Percentiles rank a stretch among this genome's conserved stretches.
Conservation (phyloP, 2,329 filamentous ascomycete species). For the Penicillium aurantiogriseum region DNA sequence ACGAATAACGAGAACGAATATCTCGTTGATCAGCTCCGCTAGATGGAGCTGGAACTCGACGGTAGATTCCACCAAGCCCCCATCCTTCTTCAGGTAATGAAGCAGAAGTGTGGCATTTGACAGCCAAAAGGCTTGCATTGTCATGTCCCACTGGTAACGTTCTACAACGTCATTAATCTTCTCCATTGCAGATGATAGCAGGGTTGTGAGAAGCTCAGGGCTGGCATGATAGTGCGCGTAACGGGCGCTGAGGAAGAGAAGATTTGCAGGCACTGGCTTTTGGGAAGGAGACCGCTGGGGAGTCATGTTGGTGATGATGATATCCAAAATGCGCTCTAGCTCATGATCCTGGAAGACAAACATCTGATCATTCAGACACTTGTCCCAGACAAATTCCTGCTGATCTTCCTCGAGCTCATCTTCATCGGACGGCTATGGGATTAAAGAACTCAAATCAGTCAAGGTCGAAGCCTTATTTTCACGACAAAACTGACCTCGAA, state of each 20-base stretch:
- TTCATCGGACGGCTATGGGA: conserved; percentile 63
- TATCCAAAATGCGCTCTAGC: conserved; percentile 85
- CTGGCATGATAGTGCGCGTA: conserved; percentile 97
- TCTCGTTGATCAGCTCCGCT: conserved; percentile 93
- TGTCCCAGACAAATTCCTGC: conserved; percentile 93
- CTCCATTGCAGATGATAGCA: conserved; percentile 84
- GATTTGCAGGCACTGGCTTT: conserved; percentile 95
- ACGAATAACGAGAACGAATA: conserved; percentile 94
- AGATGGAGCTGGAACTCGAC: conserved; percentile 89
- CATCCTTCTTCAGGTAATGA: conserved; percentile 95
- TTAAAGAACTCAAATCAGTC: not conserved
- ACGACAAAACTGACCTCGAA: conserved; percentile 65
- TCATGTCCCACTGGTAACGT: conserved; percentile 98
- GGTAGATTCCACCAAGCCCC: conserved; percentile 75
- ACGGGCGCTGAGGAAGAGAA: conserved; percentile 90
- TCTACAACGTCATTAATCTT: conserved; percentile 98
- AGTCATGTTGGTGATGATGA: conserved; percentile 97
- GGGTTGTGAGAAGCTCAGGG: conserved; percentile 73
- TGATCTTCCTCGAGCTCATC: conserved; percentile 85
- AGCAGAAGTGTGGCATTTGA: conserved; percentile 94
- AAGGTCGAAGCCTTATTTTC: not conserved
- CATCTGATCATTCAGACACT: conserved; percentile 97
- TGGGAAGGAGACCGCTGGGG: conserved; percentile 94
- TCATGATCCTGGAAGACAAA: conserved; percentile 98
- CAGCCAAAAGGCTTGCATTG: conserved; percentile 97